Base-by-base conservation (phyloP, 2,329 filamentous ascomycete genomes). In the Diaporthe sp. region DNA sequence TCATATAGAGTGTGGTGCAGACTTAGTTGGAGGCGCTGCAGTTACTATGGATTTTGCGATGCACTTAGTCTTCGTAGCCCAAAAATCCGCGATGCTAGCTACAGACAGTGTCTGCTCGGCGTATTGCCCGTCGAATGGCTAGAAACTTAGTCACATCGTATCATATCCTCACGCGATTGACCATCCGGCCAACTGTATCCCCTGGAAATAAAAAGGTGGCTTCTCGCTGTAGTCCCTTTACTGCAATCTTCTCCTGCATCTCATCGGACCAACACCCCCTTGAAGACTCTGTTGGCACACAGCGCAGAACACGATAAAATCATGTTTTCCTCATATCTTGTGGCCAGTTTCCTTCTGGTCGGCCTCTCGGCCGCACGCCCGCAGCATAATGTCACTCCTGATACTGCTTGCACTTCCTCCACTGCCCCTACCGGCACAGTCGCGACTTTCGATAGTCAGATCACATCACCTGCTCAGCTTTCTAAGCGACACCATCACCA, bases 161-260 rank as follows among this genome's bases (percentile, higher is more conserved):
- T 25, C 28, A 10, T 22, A 1, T 2, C 25, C 10, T 25, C 22
- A 2, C 6, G n/a, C n/a, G 34, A 60, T 0, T 5, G 39, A 8
- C 13, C 12, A 2, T 3, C n/a, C 13, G 0, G 20, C 25, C 1
- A 5, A 44, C 2, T 10, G 20, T 22, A 1, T 25, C 12, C 15
- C 1, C 15, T 44, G 39, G 15, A 10, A 22, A 51, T 49, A 67
- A 49, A 34, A n/a, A 22, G 17, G 28, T 3, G 28, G 28, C 31
- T 22, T 10, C 17, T 13, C 15, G 17, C 7, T 22, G 13, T 28
- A 57, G 12, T 22, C 44, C 53, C 51, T 57, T 34, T 7, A 10
- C 17, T 34, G 28, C 28, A 31, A n/a, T 34, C 4, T 12, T 49
- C 28, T n/a, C 44, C 22, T 7, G n/a, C 17, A 2, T 67, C 1